Conservation (phyloP, 106 monocot genomes). For the Gastrodia elata region DNA sequence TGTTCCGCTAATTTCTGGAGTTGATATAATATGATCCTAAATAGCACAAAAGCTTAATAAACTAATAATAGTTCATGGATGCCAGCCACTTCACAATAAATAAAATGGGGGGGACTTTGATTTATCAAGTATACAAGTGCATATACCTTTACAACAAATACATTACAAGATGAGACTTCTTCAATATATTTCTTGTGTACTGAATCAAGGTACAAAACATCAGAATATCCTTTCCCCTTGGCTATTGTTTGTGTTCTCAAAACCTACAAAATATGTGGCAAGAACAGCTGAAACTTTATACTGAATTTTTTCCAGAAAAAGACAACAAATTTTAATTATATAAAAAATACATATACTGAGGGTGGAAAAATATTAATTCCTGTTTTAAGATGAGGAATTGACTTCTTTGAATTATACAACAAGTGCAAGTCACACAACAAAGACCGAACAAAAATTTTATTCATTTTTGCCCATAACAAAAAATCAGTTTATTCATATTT, state of each 20-base stretch:
- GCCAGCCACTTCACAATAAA: not conserved
- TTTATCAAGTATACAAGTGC: not conserved
- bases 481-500: no score
- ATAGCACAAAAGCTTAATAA: not conserved
- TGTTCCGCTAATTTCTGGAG: conserved; percentile 14
- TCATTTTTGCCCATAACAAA: no score
- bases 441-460: no score
- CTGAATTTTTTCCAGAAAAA: no score
- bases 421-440: no score
- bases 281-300: no score
- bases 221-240: conserved; percentile 71
- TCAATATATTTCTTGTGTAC: conserved; percentile 73
- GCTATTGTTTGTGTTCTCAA: conserved; percentile 68
- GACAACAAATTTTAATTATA: no score
- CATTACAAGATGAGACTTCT: conserved; percentile 86
- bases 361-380: no score
- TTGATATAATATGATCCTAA: conserved; percentile 18
- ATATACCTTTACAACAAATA: conserved; percentile 81
- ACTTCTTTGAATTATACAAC: no score
- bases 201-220: conserved; percentile 89
- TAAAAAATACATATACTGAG: no score
- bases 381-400: no score
- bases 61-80: not conserved
- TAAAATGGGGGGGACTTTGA: not conserved
- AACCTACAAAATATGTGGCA: conserved; percentile 46